Conservation (phyloP, 345 rosid genomes). For the Populus ilicifolia region DNA sequence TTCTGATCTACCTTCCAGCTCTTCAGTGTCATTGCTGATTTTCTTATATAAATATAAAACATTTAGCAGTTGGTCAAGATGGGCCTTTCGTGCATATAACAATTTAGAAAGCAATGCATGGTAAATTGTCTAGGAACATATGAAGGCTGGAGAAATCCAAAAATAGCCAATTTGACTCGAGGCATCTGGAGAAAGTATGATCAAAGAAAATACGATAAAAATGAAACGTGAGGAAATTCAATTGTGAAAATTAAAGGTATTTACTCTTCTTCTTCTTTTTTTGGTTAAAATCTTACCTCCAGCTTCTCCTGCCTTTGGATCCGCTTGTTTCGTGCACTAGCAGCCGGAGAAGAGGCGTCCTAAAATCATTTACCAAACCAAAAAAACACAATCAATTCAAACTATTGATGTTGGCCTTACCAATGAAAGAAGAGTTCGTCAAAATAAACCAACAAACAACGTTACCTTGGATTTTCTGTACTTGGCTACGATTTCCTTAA, state of each 20-base stretch:
- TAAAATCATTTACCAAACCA: not conserved
- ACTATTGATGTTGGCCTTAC: no score
- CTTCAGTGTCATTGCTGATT: not conserved
- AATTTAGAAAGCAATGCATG: not conserved
- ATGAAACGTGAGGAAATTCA: not conserved
- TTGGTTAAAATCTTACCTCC: not conserved
- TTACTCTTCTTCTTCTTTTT: not conserved
- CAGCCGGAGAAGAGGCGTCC: constrained; percentile 1
- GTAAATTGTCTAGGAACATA: not conserved
- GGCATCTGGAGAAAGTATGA: no score
- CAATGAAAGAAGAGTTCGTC: no score
- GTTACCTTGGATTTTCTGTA: not conserved
- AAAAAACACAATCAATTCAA: not conserved
- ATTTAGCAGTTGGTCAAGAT: not conserved
- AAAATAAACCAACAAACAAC: not conserved
- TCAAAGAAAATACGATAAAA: no score
- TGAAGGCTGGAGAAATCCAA: not conserved
- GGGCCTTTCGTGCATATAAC: not conserved
- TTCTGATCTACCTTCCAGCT: constrained; percentile 1
- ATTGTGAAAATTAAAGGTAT: not conserved
- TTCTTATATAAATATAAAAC: not conserved
- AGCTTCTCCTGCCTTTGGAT: constrained; percentile 8
- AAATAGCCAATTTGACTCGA: no score
- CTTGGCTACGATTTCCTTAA: not conserved
- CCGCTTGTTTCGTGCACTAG: constrained; percentile 6